Evolutionary conservation across 2,329 filamentous ascomycete species (phyloP).

Genomic region (Alternaria postmessia): DNA sequence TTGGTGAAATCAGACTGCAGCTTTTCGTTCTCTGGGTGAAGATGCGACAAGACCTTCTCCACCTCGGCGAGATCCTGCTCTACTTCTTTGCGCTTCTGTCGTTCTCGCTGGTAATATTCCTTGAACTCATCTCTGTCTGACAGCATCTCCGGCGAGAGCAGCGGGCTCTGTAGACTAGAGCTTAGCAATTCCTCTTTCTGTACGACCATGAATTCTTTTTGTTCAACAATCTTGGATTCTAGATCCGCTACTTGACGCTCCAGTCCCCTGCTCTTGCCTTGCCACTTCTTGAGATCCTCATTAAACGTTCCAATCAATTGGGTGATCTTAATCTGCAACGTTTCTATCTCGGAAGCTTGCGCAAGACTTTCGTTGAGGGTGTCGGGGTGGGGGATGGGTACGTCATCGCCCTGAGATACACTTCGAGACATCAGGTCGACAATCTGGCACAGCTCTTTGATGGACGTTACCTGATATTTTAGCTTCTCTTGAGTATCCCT

Average conservation of each 20-base stretch:
- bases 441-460: neutral
- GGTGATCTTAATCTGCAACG: neutral
- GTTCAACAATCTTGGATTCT: neutral
- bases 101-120: neutral
- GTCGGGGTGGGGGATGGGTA: neutral
- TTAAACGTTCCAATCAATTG: neutral
- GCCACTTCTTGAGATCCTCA: neutral
- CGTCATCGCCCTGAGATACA: neutral
- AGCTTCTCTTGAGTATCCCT: neutral
- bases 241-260: neutral
- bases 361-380: neutral
- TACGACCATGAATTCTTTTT: neutral
- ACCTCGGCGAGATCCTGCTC: neutral
- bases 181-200: neutral
- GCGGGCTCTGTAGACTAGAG: neutral
- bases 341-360: neutral
- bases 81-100: neutral
- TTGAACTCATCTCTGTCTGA: neutral
- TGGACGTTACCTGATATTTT: neutral
- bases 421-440: neutral
- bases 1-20: slow-evolving; percentile 1
- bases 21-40: slow-evolving; percentile 3
- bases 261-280: neutral
- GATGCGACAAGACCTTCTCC: neutral
- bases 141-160: neutral